phyloP scores from a whole-genome alignment of 352 stramenopile genomes.

The Phytophthora pini region DNA sequence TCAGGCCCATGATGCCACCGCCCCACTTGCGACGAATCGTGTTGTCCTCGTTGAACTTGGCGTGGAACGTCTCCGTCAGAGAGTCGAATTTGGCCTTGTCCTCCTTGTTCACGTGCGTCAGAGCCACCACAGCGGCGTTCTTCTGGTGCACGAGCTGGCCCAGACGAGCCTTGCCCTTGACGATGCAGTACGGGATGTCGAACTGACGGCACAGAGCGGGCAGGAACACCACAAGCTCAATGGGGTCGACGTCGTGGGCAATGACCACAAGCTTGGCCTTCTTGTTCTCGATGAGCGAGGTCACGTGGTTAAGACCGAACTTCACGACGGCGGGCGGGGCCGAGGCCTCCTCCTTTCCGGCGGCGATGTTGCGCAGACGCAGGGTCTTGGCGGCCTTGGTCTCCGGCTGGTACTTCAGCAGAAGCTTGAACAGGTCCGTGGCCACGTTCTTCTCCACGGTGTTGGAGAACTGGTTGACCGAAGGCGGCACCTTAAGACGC shows the following conservation, averaged over 20 bases:
- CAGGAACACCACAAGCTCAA: constrained; percentile 98
- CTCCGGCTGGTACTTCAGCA: constrained; percentile 99
- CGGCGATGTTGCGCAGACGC: constrained; percentile 96
- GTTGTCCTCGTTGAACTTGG: constrained; percentile 98
- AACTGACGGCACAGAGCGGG: constrained; percentile 99
- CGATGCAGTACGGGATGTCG: constrained; percentile 99
- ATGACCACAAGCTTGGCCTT: constrained; percentile 99
- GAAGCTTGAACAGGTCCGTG: constrained; percentile 98
- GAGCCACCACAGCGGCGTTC: constrained; percentile 94
- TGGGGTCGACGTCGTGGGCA: constrained; percentile 98
- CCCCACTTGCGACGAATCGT: constrained; percentile 96
- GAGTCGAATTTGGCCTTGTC: constrained; percentile 97
- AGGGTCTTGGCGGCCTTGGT: constrained; percentile 98
- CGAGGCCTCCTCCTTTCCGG: constrained; percentile 92
- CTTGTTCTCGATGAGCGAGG: constrained; percentile 99
- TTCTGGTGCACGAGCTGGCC: constrained; percentile 99
- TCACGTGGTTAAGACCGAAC: constrained; percentile 99
- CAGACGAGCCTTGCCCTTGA: constrained; percentile 99
- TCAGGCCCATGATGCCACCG: constrained; percentile 99
- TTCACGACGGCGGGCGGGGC: constrained; percentile 95
- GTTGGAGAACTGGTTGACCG: constrained; percentile 99
- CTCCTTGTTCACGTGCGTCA: constrained; percentile 98
- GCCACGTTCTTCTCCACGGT: constrained; percentile 98
- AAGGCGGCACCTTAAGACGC: constrained; percentile 98
- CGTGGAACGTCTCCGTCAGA: constrained; percentile 92